Conservation (phyloP, 169 alveolate species). For the Neospora caninum region DNA sequence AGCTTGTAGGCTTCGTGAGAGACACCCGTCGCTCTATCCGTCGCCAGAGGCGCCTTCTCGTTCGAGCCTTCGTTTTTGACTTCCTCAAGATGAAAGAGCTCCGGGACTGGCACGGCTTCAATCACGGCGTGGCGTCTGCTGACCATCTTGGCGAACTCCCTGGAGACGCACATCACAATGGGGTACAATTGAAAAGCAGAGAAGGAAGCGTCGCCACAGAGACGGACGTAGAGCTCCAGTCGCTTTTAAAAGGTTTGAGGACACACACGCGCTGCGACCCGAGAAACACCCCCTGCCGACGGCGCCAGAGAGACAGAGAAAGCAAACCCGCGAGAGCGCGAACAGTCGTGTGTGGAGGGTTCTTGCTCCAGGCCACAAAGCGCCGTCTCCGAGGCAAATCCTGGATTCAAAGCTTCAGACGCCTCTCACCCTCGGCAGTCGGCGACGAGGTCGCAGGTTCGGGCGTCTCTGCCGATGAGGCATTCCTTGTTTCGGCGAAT, state of each 20-base stretch:
- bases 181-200: neutral
- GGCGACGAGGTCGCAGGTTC: neutral
- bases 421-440: neutral
- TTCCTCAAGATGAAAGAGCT: neutral
- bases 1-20: neutral
- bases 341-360: too few species aligned
- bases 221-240: too few species aligned
- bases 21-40: neutral
- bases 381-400: too few species aligned
- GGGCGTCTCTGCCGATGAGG: conserved; percentile 1
- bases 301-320: too few species aligned
- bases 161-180: neutral
- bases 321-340: too few species aligned
- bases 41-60: neutral
- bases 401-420: too few species aligned
- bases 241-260: too few species aligned
- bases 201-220: too few species aligned
- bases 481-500: neutral
- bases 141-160: neutral
- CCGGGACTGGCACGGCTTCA: neutral
- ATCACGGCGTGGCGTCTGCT: neutral
- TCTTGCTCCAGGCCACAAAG: too few species aligned
- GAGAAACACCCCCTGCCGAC: too few species aligned
- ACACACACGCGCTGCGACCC: too few species aligned
- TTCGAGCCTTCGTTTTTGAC: neutral